phyloP scores from a whole-genome alignment of 2,329 filamentous ascomycete species.

The Diaporthe vexans region DNA sequence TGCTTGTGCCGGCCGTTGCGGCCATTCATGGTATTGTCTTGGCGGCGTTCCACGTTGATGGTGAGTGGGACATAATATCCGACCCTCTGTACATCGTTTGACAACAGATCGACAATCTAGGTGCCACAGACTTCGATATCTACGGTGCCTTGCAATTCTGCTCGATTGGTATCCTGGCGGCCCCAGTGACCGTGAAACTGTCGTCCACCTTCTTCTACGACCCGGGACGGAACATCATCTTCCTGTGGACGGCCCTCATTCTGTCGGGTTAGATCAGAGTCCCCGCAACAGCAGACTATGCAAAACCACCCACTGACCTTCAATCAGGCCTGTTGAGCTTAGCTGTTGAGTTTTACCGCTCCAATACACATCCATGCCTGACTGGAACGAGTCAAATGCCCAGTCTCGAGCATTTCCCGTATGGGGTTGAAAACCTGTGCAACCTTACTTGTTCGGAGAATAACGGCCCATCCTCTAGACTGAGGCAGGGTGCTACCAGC shows the following conservation, averaged over 20 bases:
- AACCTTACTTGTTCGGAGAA: slow-evolving; percentile 60
- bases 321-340: slow-evolving; percentile 69
- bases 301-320: background rate
- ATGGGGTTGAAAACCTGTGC: slow-evolving; percentile 58
- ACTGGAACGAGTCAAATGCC: slow-evolving; percentile 45
- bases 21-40: slow-evolving; percentile 75
- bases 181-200: slow-evolving; percentile 72
- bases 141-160: slow-evolving; percentile 78
- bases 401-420: slow-evolving; percentile 62
- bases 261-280: slow-evolving; percentile 63
- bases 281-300: background rate
- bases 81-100: background rate
- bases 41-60: slow-evolving; percentile 68
- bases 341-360: slow-evolving; percentile 75
- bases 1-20: slow-evolving; percentile 74
- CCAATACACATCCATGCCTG: slow-evolving; percentile 45
- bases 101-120: slow-evolving; percentile 51
- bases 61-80: slow-evolving; percentile 55
- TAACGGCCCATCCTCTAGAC: slow-evolving; percentile 65
- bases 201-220: slow-evolving; percentile 76
- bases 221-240: slow-evolving; percentile 75
- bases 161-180: slow-evolving; percentile 74
- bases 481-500: slow-evolving; percentile 68
- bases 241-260: slow-evolving; percentile 74
- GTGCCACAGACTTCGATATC: slow-evolving; percentile 76